Evolutionary conservation across 306 rosid genomes (phyloP).

Genomic region (Morella rubra): DNA sequence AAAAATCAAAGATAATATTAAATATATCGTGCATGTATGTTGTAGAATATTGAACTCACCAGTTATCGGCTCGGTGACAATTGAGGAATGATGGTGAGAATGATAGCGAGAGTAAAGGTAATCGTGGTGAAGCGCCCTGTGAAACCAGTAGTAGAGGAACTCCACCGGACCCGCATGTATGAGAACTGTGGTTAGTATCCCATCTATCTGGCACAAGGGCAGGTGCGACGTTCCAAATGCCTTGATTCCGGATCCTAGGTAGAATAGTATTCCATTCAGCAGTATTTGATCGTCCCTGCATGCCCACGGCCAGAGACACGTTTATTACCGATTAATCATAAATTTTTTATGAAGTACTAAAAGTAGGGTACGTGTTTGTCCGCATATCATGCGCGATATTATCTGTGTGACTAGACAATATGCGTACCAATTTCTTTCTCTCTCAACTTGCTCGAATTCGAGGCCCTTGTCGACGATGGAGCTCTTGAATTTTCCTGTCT

Average conservation of each 20-base stretch:
- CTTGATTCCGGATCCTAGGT: not conserved
- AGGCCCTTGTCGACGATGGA: conserved; percentile 29
- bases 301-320: too few relatives aligned
- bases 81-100: conserved; percentile 56
- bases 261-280: conserved; percentile 16
- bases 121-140: conserved; percentile 56
- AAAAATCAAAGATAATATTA: too few relatives aligned
- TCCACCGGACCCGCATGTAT: conserved; percentile 44
- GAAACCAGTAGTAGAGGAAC: conserved; percentile 52
- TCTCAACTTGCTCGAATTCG: conserved; percentile 42
- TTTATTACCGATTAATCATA: too few relatives aligned
- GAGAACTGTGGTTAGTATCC: conserved; percentile 26
- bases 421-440: conserved; percentile 37
- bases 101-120: conserved; percentile 53
- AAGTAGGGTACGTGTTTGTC: conserved; percentile 53
- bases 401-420: not conserved
- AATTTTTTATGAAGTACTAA: too few relatives aligned
- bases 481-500: not conserved
- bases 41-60: conserved; percentile 30
- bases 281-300: too few relatives aligned
- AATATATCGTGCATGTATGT: too few relatives aligned
- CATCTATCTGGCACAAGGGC: conserved; percentile 37
- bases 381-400: not conserved
- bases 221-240: not conserved
- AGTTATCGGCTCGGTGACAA: conserved; percentile 52